These are phyloP conservation scores for Cladosporium sp. DNA, from an alignment of 2,329 filamentous ascomycete species.

Conservation along the genomic window DNA sequence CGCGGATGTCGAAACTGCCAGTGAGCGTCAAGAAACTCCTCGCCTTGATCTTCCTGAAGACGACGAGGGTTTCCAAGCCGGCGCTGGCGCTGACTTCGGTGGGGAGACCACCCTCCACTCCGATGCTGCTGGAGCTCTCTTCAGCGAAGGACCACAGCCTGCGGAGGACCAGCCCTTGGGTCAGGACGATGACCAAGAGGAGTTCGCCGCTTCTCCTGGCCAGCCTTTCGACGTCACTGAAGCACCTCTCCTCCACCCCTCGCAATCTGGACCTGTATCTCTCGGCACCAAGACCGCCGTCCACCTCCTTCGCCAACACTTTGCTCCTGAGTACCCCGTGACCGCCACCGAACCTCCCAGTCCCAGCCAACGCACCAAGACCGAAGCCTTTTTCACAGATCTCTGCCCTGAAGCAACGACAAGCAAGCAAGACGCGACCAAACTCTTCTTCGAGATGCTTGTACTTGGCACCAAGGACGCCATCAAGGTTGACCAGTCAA, in stretches of 20 bases:
- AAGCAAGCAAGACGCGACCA: constrained; percentile 85
- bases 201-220: constrained; percentile 21
- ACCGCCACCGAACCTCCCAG: constrained; percentile 62
- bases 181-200: constrained; percentile 29
- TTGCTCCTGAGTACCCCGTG: constrained; percentile 51
- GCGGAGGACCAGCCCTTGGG: constrained; percentile 18
- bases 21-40: constrained; percentile 26
- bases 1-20: constrained; percentile 66
- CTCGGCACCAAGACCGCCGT: constrained; percentile 93
- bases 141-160: constrained; percentile 20
- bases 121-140: constrained; percentile 17
- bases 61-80: constrained; percentile 26
- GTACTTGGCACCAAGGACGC: constrained; percentile 97
- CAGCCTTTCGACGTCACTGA: constrained; percentile 72
- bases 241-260: constrained; percentile 70
- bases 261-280: constrained; percentile 81
- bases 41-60: constrained; percentile 30
- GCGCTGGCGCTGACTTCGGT: constrained; percentile 29
- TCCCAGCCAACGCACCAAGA: constrained; percentile 69
- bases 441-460: constrained; percentile 98
- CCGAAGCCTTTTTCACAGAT: constrained; percentile 82
- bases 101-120: constrained; percentile 18
- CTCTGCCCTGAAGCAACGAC: constrained; percentile 78
- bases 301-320: constrained; percentile 84
- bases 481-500: constrained; percentile 83